Conservation (phyloP, 768 basidiomycete species). For the Tulasnella sp. region DNA sequence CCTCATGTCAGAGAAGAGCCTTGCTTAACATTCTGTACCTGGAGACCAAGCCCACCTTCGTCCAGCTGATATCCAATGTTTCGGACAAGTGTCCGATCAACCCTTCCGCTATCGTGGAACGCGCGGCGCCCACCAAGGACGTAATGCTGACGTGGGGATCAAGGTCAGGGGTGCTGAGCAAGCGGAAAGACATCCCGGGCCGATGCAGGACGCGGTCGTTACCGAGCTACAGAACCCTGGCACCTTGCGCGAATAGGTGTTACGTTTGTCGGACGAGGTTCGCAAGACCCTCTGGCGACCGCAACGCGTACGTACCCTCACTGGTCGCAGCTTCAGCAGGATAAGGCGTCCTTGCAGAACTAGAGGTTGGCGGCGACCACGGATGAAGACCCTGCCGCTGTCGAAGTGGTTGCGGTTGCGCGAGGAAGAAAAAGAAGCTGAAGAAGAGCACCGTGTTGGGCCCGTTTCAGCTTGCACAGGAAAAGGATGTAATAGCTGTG, state of each 20-base stretch:
- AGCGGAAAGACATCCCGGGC: constrained; percentile 87
- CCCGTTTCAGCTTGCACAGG: constrained; percentile 96
- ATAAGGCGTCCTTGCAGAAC: constrained; percentile 98
- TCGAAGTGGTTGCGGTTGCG: constrained; percentile 95
- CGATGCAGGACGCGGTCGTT: constrained; percentile 95
- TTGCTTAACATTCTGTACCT: constrained; percentile 99
- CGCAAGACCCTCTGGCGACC: constrained; percentile 99
- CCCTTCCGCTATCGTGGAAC: constrained; percentile 78
- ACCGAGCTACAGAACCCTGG: constrained; percentile 97
- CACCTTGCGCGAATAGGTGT: constrained; percentile 90
- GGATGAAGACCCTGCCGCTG: constrained; percentile 79
- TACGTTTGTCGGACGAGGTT: constrained; percentile 86
- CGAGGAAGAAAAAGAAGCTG: constrained; percentile 94
- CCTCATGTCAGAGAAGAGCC: constrained; percentile 77
- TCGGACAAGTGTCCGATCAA: constrained; percentile 83
- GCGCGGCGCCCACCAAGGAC: constrained; percentile 95
- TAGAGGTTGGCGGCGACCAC: constrained; percentile 77
- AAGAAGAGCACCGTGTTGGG: constrained; percentile 77
- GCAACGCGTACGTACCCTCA: constrained; percentile 99
- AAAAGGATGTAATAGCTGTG: constrained; percentile 98
- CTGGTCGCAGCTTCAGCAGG: constrained; percentile 92
- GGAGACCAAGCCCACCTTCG: constrained; percentile 99
- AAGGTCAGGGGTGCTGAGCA: constrained; percentile 99
- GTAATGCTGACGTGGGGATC: constrained; percentile 94
- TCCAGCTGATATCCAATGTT: constrained; percentile 80